These are phyloP conservation scores for Suillus cothurnatus DNA, from an alignment of 768 basidiomycete genomes.

Conservation along the genomic window DNA sequence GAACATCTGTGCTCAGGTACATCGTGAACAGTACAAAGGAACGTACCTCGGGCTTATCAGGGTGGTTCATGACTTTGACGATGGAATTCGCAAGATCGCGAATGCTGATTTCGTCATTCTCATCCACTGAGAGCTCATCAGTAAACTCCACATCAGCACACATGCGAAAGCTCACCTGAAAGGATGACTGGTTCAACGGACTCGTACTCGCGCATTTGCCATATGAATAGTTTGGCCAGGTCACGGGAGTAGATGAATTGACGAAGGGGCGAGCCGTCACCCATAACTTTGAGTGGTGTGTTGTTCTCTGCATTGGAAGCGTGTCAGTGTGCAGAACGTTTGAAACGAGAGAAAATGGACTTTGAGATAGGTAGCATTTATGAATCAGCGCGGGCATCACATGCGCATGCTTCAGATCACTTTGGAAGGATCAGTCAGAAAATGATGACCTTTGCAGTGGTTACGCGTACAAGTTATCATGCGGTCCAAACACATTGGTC, in stretches of 20 bases:
- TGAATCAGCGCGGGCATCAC: conserved; percentile 95
- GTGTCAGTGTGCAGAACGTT: neutral
- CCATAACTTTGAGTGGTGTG: conserved; percentile 85
- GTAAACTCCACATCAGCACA: neutral
- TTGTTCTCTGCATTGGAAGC: conserved; percentile 57
- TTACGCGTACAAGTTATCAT: conserved; percentile 83
- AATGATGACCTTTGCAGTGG: neutral
- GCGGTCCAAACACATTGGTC: conserved; percentile 94
- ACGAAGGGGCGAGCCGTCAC: conserved; percentile 90
- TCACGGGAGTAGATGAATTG: conserved; percentile 98
- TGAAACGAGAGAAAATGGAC: conserved; percentile 39
- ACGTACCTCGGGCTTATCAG: conserved; percentile 69
- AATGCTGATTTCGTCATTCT: conserved; percentile 94
- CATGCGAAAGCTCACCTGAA: conserved; percentile 54
- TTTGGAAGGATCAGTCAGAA: conserved; percentile 31
- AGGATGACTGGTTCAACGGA: conserved; percentile 93
- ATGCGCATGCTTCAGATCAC: conserved; percentile 88
- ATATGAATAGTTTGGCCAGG: conserved; percentile 93
- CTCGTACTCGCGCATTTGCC: conserved; percentile 88
- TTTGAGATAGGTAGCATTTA: conserved; percentile 90
- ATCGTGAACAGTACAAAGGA: neutral
- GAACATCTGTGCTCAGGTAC: neutral
- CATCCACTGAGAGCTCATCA: conserved; percentile 60
- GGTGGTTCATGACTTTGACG: conserved; percentile 78
- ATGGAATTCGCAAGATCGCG: conserved; percentile 89